Evolutionary conservation across 2,329 filamentous ascomycete genomes (phyloP).

Genomic region (Celoporthe dispersa): DNA sequence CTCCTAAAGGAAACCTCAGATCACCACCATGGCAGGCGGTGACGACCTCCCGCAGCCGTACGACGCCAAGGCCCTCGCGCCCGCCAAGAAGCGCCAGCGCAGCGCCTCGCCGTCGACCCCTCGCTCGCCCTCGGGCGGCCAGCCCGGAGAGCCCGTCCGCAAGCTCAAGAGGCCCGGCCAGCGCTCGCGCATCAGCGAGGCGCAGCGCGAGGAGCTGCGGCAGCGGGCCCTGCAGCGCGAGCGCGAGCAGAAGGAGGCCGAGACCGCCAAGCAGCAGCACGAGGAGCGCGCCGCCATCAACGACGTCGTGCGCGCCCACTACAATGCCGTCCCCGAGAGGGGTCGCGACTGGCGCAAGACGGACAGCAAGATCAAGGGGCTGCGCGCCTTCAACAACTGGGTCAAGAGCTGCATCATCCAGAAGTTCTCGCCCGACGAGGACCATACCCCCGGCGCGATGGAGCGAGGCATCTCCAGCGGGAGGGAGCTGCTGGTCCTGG

Average conservation of each 20-base stretch:
- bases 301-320: slow-evolving; percentile 89
- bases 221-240: slow-evolving; percentile 62
- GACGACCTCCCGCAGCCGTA: slow-evolving; percentile 63
- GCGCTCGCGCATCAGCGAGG: slow-evolving; percentile 67
- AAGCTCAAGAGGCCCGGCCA: slow-evolving; percentile 72
- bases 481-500: slow-evolving; percentile 77
- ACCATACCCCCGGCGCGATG: slow-evolving; percentile 65
- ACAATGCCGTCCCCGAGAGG: slow-evolving; percentile 92
- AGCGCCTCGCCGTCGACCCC: slow-evolving; percentile 51
- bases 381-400: slow-evolving; percentile 98
- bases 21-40: slow-evolving; percentile 40
- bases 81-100: slow-evolving; percentile 61
- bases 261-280: slow-evolving; percentile 45
- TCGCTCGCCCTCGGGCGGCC: slow-evolving; percentile 4
- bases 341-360: slow-evolving; percentile 94
- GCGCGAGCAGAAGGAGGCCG: slow-evolving; percentile 48
- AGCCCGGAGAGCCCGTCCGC: slow-evolving; percentile 52
- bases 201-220: slow-evolving; percentile 70
- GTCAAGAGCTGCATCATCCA: slow-evolving; percentile 97
- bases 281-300: slow-evolving; percentile 66
- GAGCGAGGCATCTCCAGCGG: slow-evolving; percentile 55
- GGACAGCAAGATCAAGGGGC: slow-evolving; percentile 91
- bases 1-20: not conserved
- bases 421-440: slow-evolving; percentile 86
- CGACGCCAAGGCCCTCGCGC: slow-evolving; percentile 61